A percentile compares a stretch with the other conserved stretches of the same genome.
phyloP scores from a whole-genome alignment of 768 basidiomycete species.

The Amanita rubescens region DNA sequence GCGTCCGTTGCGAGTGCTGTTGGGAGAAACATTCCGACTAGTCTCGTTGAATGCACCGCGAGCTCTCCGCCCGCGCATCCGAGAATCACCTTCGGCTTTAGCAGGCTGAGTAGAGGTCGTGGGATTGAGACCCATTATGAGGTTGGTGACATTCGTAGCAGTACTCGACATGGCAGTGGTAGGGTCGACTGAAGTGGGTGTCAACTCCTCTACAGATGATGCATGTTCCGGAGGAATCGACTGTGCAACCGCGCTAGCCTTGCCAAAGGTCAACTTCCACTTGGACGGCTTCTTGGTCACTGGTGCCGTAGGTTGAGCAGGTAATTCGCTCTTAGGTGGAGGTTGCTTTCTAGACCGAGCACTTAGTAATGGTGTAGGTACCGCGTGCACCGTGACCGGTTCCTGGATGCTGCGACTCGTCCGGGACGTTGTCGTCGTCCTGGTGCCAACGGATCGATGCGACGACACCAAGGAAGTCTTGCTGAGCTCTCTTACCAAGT shows the following conservation, averaged over 20 bases:
- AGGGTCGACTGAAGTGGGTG: slow-evolving; percentile 23
- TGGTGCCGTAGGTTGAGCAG: slow-evolving; percentile 20
- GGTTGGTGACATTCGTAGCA: slow-evolving; percentile 67
- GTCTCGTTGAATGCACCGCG: slow-evolving; percentile 13
- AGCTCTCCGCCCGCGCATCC: slow-evolving; percentile 43
- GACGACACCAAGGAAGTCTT: slow-evolving; percentile 46
- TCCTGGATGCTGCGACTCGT: too few relatives aligned
- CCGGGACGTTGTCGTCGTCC: background rate
- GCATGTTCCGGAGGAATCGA: slow-evolving; percentile 28
- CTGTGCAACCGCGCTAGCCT: slow-evolving; percentile 34
- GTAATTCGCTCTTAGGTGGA: background rate
- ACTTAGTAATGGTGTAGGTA: too few relatives aligned
- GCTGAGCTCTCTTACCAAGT: slow-evolving; percentile 79
- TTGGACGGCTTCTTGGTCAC: slow-evolving; percentile 77
- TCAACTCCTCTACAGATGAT: slow-evolving; percentile 34
- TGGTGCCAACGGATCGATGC: slow-evolving; percentile 20
- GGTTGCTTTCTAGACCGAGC: too few relatives aligned
- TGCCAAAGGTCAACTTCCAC: slow-evolving; percentile 76
- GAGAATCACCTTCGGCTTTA: slow-evolving; percentile 34
- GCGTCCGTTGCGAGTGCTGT: slow-evolving; percentile 48
- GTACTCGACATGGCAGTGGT: slow-evolving; percentile 48
- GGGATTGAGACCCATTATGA: slow-evolving; percentile 65
- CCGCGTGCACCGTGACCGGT: background rate
- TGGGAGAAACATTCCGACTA: slow-evolving; percentile 48
- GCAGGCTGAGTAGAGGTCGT: slow-evolving; percentile 25